Evolutionary conservation across 2,329 filamentous ascomycete species (phyloP), one percentile per base, ranked within the genome.

Genomic region (Mycogone perniciosa): DNA sequence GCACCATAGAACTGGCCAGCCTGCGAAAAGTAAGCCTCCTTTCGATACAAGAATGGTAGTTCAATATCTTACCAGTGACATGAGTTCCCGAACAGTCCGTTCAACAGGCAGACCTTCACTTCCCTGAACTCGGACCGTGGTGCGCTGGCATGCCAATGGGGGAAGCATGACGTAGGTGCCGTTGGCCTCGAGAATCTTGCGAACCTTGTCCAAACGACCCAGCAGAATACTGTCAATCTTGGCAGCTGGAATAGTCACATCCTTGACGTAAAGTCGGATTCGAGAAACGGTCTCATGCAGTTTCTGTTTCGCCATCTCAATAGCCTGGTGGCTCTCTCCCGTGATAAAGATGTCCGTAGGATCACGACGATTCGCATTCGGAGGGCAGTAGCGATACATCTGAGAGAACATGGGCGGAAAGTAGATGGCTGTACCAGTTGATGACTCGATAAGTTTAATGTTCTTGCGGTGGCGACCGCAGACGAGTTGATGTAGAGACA

Each of bases 1-100:
- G 91, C 91, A 65, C 89, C 93, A 72, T 99, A 99, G 69, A 97
- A 99, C 71, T 99, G 93, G 34, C 92, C 91, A 57, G 91, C 90
- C 87, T 91, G 57, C 9, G 39, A 13, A 45, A 26, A 39, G 61
- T 68, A 59, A 69, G 63, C 46, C 7, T n/a, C 27, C 6, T 37
- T 46, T 7, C 7, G 9, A 8, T 5, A 13, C 26, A 37, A 7
- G n/a, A n/a, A 48, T 42, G 35, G 48, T 56, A 44, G 6, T 11
- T 26, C 33, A 49, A 31, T 58, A 50, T 73, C 84, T 68, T 78
- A 92, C 88, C 67, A 97, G 73, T 61, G 87, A 86, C 92, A 99
- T 96, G 58, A 99, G 85, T 70, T 97, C 93, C 60, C 91, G 84
- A 57, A 96, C 89, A 31, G 92, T 96, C 42, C 93, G 85, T 73